phyloP scores from a whole-genome alignment of 768 basidiomycete species.

The Fibroporia radiculosa region DNA sequence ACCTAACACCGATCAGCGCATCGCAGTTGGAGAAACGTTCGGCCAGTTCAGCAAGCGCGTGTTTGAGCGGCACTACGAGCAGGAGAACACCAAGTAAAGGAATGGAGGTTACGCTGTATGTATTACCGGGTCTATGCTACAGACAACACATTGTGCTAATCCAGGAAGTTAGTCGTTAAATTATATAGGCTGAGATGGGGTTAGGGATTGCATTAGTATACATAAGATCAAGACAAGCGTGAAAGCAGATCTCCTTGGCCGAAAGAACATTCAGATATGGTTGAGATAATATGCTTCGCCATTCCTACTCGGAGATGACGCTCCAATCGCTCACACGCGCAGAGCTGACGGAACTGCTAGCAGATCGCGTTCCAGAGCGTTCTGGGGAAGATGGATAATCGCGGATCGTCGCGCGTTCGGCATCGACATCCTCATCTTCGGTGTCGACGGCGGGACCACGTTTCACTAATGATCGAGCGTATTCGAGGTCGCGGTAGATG shows the following conservation, averaged over 20 bases:
- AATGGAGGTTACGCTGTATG: background rate
- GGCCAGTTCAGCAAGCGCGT: conserved; percentile 86
- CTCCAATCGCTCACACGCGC: conserved; percentile 76
- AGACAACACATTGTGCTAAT: background rate
- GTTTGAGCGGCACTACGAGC: conserved; percentile 52
- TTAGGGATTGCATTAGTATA: no score
- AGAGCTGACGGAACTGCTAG: conserved; percentile 17
- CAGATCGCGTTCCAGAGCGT: conserved; percentile 13
- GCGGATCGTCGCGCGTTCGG: conserved; percentile 29
- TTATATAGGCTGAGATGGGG: no score
- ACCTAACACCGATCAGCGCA: conserved; percentile 71
- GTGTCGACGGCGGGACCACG: conserved; percentile 25
- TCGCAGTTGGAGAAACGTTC: conserved; percentile 70
- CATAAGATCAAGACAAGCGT: no score
- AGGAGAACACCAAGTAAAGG: conserved; percentile 28
- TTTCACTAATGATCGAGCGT: conserved; percentile 84
- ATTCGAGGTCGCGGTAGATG: conserved; percentile 94
- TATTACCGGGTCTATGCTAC: background rate
- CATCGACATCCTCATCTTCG: conserved; percentile 18
- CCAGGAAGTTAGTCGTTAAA: background rate
- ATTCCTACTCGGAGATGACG: conserved; percentile 71
- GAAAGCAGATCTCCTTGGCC: no score
- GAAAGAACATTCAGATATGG: no score
- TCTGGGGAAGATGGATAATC: conserved; percentile 18
- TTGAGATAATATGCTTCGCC: no score